Conservation (phyloP, 2,329 filamentous ascomycete species). For the Xylaria sp. region DNA sequence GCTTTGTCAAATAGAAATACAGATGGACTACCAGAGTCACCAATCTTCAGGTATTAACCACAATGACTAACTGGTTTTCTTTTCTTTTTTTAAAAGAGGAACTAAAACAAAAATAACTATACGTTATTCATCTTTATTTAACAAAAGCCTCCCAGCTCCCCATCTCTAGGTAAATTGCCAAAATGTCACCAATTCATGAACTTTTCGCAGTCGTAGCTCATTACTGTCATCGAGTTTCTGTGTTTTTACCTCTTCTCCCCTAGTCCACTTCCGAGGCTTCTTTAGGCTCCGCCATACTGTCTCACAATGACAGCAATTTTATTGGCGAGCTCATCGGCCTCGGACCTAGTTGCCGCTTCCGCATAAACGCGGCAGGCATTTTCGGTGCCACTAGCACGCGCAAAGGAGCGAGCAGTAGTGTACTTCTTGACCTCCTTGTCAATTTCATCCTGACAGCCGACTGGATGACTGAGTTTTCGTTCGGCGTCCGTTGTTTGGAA, state of each 20-base stretch:
- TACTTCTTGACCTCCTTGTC: slow-evolving; percentile 91
- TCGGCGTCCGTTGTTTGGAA: slow-evolving; percentile 95
- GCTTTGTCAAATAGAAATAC: too few relatives aligned
- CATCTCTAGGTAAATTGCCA: slow-evolving; percentile 17
- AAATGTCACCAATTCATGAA: slow-evolving; percentile 29
- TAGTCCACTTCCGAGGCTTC: background rate
- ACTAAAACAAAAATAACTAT: slow-evolving; percentile 1
- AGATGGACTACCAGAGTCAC: background rate
- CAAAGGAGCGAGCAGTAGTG: slow-evolving; percentile 88
- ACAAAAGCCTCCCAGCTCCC: slow-evolving; percentile 16
- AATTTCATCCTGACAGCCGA: slow-evolving; percentile 84
- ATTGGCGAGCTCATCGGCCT: slow-evolving; percentile 89
- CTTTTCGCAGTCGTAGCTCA: slow-evolving; percentile 36
- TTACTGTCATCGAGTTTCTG: slow-evolving; percentile 22
- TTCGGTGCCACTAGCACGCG: slow-evolving; percentile 92
- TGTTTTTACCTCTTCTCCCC: background rate
- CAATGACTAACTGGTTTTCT: background rate
- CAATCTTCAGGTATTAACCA: too few relatives aligned
- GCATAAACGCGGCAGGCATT: slow-evolving; percentile 97
- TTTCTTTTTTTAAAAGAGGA: background rate
- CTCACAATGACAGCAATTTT: slow-evolving; percentile 83
- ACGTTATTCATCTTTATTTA: slow-evolving; percentile 12
- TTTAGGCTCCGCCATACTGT: slow-evolving; percentile 59
- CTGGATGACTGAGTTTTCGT: slow-evolving; percentile 82
- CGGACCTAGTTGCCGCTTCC: slow-evolving; percentile 87